Evolutionary conservation across 2,329 filamentous ascomycete species (phyloP), one percentile per base, ranked within the genome.

Genomic region (Raffaelea arxii): DNA sequence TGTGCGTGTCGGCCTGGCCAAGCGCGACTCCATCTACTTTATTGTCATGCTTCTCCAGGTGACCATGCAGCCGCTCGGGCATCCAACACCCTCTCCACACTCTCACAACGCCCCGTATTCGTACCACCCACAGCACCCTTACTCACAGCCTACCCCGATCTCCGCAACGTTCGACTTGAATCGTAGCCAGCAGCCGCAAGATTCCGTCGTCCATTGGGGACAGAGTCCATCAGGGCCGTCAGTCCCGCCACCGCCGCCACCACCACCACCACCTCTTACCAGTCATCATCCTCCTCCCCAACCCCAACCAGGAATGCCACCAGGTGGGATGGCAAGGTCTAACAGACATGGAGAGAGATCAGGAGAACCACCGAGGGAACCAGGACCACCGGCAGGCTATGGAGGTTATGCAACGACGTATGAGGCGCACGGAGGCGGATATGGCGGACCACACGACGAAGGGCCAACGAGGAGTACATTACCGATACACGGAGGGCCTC

Each of bases 21-120:
- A 79, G 54, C 72, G 73, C 51, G 74, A 77, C 4, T 78, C 77
- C 35, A 77, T 80, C 48, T 82, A 78, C 58, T 81, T 81, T 53
- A 69, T 82, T 37, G 73, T 80, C 7, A 54, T 81, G 46, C 53
- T 71, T 36, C 56, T 80, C 48, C 63, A 54, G 23, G 52, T 65
- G 1, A 57, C 60, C 1, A 49, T 62, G 3, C 65, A 65, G 32
- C 58, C 64, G 16, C 62, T 63, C 39, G 61, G 67, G 24, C 71
- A 71, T 44, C 66, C 66, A 4, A 67, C 69, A 3, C 68, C 70
- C 4, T 69, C 72, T 12, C 66, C 67, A 16, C 65, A 71, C 44
- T 53, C 62, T 10, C 61, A 66, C 47, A 70, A 74, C 18, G 55
- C 65, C 38, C 60, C 62, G 16, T 68, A 68, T 46, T 57, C 63